Evolutionary conservation across 2,329 filamentous ascomycete genomes (phyloP).

Genomic region (Monosporascus cannonballus): DNA sequence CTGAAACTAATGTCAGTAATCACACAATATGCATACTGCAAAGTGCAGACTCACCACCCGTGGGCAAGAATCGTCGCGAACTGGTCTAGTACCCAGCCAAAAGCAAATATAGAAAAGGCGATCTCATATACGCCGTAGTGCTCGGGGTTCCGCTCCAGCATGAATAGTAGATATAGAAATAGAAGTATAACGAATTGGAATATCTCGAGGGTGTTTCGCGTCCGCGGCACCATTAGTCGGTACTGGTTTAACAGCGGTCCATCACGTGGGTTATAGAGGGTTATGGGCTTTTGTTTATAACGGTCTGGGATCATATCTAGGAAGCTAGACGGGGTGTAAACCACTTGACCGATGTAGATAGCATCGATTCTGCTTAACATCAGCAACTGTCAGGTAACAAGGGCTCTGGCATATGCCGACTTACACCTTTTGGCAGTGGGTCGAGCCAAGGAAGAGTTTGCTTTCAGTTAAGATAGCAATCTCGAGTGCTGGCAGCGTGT

Average conservation of each 20-base stretch:
- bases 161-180: slow-evolving; percentile 63
- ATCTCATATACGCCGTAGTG: slow-evolving; percentile 53
- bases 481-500: slow-evolving; percentile 71
- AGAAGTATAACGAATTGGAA: slow-evolving; percentile 68
- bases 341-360: slow-evolving; percentile 73
- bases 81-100: slow-evolving; percentile 75
- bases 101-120: slow-evolving; percentile 65
- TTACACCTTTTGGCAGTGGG: slow-evolving; percentile 70
- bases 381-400: slow-evolving; percentile 1
- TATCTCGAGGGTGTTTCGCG: slow-evolving; percentile 68
- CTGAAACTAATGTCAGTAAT: slow-evolving; percentile 29
- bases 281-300: slow-evolving; percentile 79
- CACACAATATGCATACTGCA: neutral
- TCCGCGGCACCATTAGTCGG: slow-evolving; percentile 74
- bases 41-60: slow-evolving; percentile 42
- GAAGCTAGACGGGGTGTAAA: slow-evolving; percentile 76
- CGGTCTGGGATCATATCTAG: slow-evolving; percentile 80
- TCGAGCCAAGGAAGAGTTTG: slow-evolving; percentile 70
- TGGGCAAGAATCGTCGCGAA: slow-evolving; percentile 73
- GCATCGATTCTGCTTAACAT: slow-evolving; percentile 54
- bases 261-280: slow-evolving; percentile 70
- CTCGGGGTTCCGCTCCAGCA: slow-evolving; percentile 59
- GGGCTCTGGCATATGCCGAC: slow-evolving; percentile 8
- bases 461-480: slow-evolving; percentile 78
- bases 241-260: slow-evolving; percentile 79